Percentiles rank a stretch among this genome's conserved stretches.
Conservation (phyloP, 2,329 filamentous ascomycete species). For the Cytospora leucostoma region DNA sequence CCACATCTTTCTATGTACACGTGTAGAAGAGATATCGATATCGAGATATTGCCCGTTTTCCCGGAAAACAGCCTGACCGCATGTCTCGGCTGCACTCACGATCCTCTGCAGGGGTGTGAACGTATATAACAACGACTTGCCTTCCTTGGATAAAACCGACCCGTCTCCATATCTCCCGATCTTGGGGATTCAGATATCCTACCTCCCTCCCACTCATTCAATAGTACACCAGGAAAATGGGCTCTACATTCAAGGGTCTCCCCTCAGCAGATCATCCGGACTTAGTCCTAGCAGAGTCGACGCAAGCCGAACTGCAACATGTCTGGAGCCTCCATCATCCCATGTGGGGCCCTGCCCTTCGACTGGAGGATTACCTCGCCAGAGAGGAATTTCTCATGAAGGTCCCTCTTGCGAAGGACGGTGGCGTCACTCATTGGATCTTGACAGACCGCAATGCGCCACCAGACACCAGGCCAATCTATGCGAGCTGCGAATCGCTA, state of each 20-base stretch:
- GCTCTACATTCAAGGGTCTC: conserved; percentile 36
- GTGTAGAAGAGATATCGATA: not conserved
- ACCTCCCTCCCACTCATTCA: not conserved
- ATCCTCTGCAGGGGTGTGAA: conserved; percentile 7
- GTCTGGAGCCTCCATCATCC: conserved; percentile 59
- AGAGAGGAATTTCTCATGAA: conserved; percentile 61
- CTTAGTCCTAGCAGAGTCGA: conserved; percentile 58
- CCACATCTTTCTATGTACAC: not conserved
- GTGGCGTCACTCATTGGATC: conserved; percentile 65
- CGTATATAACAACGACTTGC: not conserved
- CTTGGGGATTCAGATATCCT: not conserved
- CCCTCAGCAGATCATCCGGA: conserved; percentile 39
- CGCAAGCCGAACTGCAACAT: conserved; percentile 51
- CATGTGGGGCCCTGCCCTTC: conserved; percentile 61
- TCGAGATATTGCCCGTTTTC: not conserved
- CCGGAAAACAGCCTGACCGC: conserved; percentile 2
- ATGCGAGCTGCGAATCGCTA: conserved; percentile 66
- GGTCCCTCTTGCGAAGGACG: conserved; percentile 58
- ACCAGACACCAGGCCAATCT: conserved; percentile 51
- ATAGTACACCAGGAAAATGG: conserved; percentile 36
- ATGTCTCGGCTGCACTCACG: conserved; percentile 18
- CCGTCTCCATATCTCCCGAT: not conserved
- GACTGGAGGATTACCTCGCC: conserved; percentile 56
- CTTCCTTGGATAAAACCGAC: not conserved
- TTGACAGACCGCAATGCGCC: conserved; percentile 51